These are phyloP conservation scores for Arabidopsis thaliana DNA, from an alignment of 345 rosid species.

Conservation along the genomic window TAIR10.1 NC_003071.7:7630001-7630500, in stretches of 20 bases:
- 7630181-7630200: neutral
- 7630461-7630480: constrained; percentile 37
- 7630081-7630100: constrained; percentile 23
- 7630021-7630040: too few species aligned
- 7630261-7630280: too few species aligned
- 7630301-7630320: too few species aligned
- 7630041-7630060: neutral
- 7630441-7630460: constrained; percentile 25
- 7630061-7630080: neutral
- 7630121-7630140: constrained; percentile 20
- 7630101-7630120: neutral
- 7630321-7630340: too few species aligned
- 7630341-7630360: too few species aligned
- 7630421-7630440: constrained; percentile 20
- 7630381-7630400: neutral
- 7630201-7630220: constrained; percentile 35
- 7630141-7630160: neutral
- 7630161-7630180: neutral
- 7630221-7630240: neutral
- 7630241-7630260: too few species aligned
- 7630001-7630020: too few species aligned
- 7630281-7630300: too few species aligned
- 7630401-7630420: neutral
- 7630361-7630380: too few species aligned
- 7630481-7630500: constrained; percentile 35